Evolutionary conservation across 129 eudicot species (phyloP).

Genomic region (Silybum marianum): DNA sequence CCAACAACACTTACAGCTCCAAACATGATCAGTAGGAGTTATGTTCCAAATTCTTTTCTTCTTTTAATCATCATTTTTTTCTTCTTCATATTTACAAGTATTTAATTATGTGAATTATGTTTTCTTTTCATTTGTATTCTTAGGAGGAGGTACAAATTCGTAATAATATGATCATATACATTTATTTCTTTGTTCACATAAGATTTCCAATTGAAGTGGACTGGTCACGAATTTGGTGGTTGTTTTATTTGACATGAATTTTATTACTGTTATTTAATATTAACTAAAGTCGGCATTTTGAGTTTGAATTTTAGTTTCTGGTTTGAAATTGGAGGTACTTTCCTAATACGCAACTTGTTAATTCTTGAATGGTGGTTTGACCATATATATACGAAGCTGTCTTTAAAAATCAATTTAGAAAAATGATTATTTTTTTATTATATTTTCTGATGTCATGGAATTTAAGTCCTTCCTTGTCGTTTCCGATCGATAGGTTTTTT

Average conservation of each 20-base stretch:
- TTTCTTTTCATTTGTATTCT: background rate
- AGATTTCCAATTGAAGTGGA: background rate
- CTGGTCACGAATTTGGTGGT: background rate
- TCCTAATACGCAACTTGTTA: background rate
- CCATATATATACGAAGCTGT: background rate
- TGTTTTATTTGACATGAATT: conserved; percentile 2
- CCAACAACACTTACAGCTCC: conserved; percentile 11
- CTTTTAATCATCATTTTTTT: conserved; percentile 14
- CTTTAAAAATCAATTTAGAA: background rate
- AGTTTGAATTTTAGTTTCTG: background rate
- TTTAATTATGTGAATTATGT: conserved; percentile 12
- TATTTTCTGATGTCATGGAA: conserved; percentile 6
- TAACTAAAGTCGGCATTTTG: background rate
- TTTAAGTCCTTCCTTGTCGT: too few relatives aligned
- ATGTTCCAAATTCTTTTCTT: conserved; percentile 16
- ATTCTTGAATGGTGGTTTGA: conserved; percentile 10
- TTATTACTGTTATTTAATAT: background rate
- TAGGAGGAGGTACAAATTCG: conserved; percentile 15
- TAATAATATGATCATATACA: conserved; percentile 14
- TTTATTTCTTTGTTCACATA: conserved; percentile 2
- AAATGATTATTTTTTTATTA: background rate
- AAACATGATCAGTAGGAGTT: conserved; percentile 22
- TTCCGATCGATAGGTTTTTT: background rate
- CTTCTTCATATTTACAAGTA: background rate
- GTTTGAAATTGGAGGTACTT: background rate